These are phyloP conservation scores for Candida rishiriensis DNA, from an alignment of 805 yeast species.

Conservation along the genomic window DNA sequence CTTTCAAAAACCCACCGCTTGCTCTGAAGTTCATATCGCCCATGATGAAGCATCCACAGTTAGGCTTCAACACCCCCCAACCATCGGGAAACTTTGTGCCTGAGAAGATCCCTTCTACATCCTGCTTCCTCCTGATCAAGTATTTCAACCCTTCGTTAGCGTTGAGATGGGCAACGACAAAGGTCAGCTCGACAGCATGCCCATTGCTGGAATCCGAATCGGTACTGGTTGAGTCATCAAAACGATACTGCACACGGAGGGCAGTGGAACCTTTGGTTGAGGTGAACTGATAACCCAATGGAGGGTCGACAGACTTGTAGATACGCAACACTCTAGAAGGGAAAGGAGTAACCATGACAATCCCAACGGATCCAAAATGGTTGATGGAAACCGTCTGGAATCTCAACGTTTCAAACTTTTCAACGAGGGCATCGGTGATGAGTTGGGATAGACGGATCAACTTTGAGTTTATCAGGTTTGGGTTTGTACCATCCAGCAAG, in stretches of 20 bases:
- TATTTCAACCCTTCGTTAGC: slow-evolving; percentile 68
- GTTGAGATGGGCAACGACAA: slow-evolving; percentile 66
- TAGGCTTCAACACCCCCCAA: slow-evolving; percentile 45
- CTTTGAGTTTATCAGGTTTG: slow-evolving; percentile 31
- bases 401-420: slow-evolving; percentile 28
- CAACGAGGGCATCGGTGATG: slow-evolving; percentile 32
- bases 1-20: slow-evolving; percentile 14
- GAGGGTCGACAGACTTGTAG: slow-evolving; percentile 27
- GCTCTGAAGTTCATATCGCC: slow-evolving; percentile 88
- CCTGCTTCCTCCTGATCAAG: slow-evolving; percentile 46
- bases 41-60: slow-evolving; percentile 60
- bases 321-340: slow-evolving; percentile 19
- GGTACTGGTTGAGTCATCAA: too few relatives aligned
- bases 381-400: slow-evolving; percentile 40
- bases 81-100: slow-evolving; percentile 58
- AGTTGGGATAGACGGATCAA: slow-evolving; percentile 34
- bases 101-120: slow-evolving; percentile 45
- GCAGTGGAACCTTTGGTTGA: slow-evolving; percentile 76
- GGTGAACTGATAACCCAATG: slow-evolving; percentile 57
- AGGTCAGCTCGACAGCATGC: slow-evolving; percentile 41
- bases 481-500: slow-evolving; percentile 49
- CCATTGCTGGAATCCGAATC: slow-evolving; percentile 12
- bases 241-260: slow-evolving; percentile 39
- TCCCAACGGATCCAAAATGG: slow-evolving; percentile 56
- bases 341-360: slow-evolving; percentile 45